Conservation (phyloP, 148 eudicot species). For the Cornus kousa region DNA sequence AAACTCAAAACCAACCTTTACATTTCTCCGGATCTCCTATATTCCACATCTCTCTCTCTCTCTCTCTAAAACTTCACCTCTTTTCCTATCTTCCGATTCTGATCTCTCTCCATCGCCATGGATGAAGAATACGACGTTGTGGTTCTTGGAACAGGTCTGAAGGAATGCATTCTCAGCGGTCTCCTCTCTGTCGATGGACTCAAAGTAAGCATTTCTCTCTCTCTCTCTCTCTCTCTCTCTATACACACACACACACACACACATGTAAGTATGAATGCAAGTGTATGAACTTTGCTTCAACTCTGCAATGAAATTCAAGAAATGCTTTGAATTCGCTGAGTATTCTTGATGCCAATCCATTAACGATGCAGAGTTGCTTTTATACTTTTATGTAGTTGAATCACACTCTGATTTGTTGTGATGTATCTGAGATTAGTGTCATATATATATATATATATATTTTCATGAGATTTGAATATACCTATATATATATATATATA, state of each 20-base stretch:
- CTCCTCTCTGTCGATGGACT: conserved; percentile 60
- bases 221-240: not conserved
- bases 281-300: too few species aligned
- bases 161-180: conserved; percentile 61
- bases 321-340: not conserved
- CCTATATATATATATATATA: not conserved
- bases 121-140: conserved; percentile 57
- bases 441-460: not conserved
- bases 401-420: not conserved
- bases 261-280: not conserved
- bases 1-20: not conserved
- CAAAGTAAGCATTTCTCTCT: conserved; percentile 21
- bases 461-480: not conserved
- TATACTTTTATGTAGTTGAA: not conserved
- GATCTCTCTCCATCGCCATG: conserved; percentile 17
- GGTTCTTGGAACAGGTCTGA: conserved; percentile 56
- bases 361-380: not conserved
- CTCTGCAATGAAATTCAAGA: not conserved
- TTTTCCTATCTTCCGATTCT: not conserved
- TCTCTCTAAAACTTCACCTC: not conserved
- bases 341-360: not conserved
- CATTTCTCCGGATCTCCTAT: not conserved
- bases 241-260: not conserved
- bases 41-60: conserved; percentile 4
- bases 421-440: not conserved